phyloP scores from a whole-genome alignment of 1,284 basidiomycete genomes.

The Cryptococcus jaspeensis region DNA sequence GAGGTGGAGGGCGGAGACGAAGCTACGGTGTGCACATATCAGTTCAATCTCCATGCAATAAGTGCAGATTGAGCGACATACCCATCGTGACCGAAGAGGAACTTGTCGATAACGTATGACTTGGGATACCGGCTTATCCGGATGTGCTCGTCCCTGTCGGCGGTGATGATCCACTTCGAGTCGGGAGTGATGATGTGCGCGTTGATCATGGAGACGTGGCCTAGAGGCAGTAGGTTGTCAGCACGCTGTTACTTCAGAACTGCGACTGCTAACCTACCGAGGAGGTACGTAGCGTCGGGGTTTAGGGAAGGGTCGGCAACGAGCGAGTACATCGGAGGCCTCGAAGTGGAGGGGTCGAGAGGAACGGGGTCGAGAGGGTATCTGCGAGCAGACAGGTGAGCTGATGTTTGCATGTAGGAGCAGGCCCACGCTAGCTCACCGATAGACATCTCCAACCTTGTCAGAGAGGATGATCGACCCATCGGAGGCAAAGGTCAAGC shows the following conservation, averaged over 20 bases:
- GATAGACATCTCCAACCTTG: slow-evolving; percentile 47
- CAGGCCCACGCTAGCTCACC: slow-evolving; percentile 19
- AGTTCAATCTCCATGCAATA: too few species aligned
- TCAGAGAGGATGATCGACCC: slow-evolving; percentile 38
- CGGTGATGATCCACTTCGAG: slow-evolving; percentile 73
- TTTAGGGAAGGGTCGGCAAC: slow-evolving; percentile 66
- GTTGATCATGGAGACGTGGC: slow-evolving; percentile 82
- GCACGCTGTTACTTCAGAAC: not conserved
- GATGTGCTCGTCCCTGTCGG: slow-evolving; percentile 90
- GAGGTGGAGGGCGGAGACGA: slow-evolving; percentile 75
- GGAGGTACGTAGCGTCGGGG: slow-evolving; percentile 65
- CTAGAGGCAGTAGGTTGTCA: slow-evolving; percentile 14
- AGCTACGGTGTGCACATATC: slow-evolving; percentile 55
- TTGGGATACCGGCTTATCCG: slow-evolving; percentile 84
- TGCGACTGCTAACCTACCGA: slow-evolving; percentile 52
- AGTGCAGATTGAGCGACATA: too few species aligned
- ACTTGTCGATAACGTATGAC: slow-evolving; percentile 77
- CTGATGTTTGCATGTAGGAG: not conserved
- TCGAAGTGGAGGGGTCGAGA: slow-evolving; percentile 43
- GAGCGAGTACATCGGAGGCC: slow-evolving; percentile 54
- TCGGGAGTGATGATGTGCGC: slow-evolving; percentile 65
- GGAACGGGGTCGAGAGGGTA: slow-evolving; percentile 60
- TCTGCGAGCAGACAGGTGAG: slow-evolving; percentile 13
- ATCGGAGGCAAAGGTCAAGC: slow-evolving; percentile 24
- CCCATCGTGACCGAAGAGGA: slow-evolving; percentile 79